Evolutionary conservation across 2,329 filamentous ascomycete genomes (phyloP).

Genomic region (Cladosporium phlei): DNA sequence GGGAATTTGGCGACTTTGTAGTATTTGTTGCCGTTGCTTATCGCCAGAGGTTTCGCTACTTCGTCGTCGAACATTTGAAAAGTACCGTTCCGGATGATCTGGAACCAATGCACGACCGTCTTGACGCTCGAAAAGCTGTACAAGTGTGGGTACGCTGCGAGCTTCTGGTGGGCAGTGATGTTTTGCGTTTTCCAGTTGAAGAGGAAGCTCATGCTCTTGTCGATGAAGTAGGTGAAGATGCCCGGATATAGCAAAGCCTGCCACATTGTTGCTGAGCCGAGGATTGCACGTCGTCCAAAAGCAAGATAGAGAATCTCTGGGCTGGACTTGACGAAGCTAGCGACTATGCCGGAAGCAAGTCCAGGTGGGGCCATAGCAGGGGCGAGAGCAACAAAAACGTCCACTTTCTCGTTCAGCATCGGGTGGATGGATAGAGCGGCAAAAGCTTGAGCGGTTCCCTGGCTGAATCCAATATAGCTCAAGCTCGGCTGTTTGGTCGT

Average conservation of each 20-base stretch:
- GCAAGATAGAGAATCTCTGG: slow-evolving; percentile 88
- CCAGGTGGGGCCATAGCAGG: slow-evolving; percentile 95
- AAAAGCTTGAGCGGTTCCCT: slow-evolving; percentile 95
- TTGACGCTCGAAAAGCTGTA: slow-evolving; percentile 98
- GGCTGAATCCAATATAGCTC: slow-evolving; percentile 95
- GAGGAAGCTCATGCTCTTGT: slow-evolving; percentile 72
- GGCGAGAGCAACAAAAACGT: slow-evolving; percentile 92
- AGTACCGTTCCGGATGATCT: slow-evolving; percentile 91
- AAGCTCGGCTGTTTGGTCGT: slow-evolving; percentile 77
- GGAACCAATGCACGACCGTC: slow-evolving; percentile 97
- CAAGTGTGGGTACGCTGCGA: slow-evolving; percentile 90
- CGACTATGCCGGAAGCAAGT: slow-evolving; percentile 82
- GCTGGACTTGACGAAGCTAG: slow-evolving; percentile 88
- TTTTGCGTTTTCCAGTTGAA: slow-evolving; percentile 88
- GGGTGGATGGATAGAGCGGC: slow-evolving; percentile 90
- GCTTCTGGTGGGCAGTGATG: slow-evolving; percentile 80
- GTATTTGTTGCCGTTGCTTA: slow-evolving; percentile 71
- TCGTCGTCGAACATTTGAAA: slow-evolving; percentile 99
- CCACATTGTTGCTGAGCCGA: slow-evolving; percentile 95
- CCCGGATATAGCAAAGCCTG: slow-evolving; percentile 92
- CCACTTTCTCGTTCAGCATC: slow-evolving; percentile 82
- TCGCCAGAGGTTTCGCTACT: slow-evolving; percentile 68
- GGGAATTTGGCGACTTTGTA: slow-evolving; percentile 96
- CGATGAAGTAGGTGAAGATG: slow-evolving; percentile 83
- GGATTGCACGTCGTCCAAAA: slow-evolving; percentile 85